Evolutionary conservation across 306 rosid species (phyloP), one percentile per base, ranked within the genome.

Genomic region (Vigna trinervia): DNA sequence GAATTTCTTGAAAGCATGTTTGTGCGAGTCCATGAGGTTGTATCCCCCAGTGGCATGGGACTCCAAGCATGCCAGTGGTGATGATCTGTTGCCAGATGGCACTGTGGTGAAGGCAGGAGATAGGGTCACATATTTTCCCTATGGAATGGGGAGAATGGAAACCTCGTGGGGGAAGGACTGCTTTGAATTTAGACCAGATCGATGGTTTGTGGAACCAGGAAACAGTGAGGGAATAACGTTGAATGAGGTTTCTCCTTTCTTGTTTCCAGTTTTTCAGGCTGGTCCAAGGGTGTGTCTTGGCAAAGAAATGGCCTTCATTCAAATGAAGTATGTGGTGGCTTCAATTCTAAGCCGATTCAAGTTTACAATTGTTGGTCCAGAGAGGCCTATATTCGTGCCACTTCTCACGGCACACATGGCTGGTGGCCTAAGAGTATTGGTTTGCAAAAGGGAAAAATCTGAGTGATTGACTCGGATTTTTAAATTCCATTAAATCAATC

Each of bases 41-140:
- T 95, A 85, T 22, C 98, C 98, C 2, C 98, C 98, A 0, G 93
- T 95, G 13, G 89, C 95, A 0, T 92, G 96, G 98, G 98, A 95
- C 82, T 92, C 98, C 0, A 95, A 95, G 62, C 95, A 95, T 71
- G 98, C 98, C 67, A 32, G 73, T 10, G 73, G 19, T 7, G 78
- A 87, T 12, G 98, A 95, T 73, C 0, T 83, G 19, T 47, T 95
- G 76, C 98, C 98, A 0, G 96, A 95, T 17, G 91, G 93, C 0
- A 95, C 96, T 5, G 50, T 0, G 1, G 87, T 95, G 3, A 73
- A 47, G 19, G 86, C 86, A n/a, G 96, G 98, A 36, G 96, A 92
- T 64, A 87, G 93, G 43, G 93, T 95, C 64, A 95, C 97, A 0
- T 95, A 92, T 82, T 90, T 92, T 70, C 95, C 98, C 0, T 95